Percentiles rank a stretch among this genome's conserved stretches.
Evolutionary conservation across 2,329 filamentous ascomycete genomes (phyloP).

Genomic region (Dothideomycetes sp.): DNA sequence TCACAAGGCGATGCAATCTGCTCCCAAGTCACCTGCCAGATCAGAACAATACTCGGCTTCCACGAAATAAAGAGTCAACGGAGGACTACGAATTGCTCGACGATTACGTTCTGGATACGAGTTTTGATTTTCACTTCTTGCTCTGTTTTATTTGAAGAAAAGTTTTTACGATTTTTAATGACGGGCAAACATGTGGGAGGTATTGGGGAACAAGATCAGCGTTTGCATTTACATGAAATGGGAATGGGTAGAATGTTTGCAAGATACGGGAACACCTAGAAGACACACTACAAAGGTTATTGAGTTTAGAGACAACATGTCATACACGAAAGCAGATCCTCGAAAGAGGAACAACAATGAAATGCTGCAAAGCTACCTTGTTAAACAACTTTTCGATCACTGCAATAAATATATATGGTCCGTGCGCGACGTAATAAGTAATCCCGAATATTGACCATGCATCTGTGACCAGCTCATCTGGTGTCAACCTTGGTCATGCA

Average conservation of each 20-base stretch:
- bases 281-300: too few relatives aligned
- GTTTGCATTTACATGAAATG: too few relatives aligned
- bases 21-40: constrained; percentile 8
- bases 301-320: too few relatives aligned
- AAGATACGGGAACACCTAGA: too few relatives aligned
- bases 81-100: neutral
- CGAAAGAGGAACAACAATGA: too few relatives aligned
- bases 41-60: neutral
- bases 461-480: neutral
- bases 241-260: too few relatives aligned
- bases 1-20: constrained; percentile 21
- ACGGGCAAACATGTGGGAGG: neutral
- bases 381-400: too few relatives aligned
- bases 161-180: constrained; percentile 1
- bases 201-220: neutral
- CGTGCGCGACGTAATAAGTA: too few relatives aligned
- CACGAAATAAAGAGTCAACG: neutral
- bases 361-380: too few relatives aligned
- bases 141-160: neutral
- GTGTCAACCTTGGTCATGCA: neutral
- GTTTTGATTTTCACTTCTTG: neutral
- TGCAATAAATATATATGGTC: too few relatives aligned
- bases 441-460: too few relatives aligned
- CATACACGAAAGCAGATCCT: too few relatives aligned
- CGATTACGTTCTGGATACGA: neutral